Evolutionary conservation across 2,329 filamentous ascomycete species (phyloP).

Genomic region (Mycosphaerella sp.): DNA sequence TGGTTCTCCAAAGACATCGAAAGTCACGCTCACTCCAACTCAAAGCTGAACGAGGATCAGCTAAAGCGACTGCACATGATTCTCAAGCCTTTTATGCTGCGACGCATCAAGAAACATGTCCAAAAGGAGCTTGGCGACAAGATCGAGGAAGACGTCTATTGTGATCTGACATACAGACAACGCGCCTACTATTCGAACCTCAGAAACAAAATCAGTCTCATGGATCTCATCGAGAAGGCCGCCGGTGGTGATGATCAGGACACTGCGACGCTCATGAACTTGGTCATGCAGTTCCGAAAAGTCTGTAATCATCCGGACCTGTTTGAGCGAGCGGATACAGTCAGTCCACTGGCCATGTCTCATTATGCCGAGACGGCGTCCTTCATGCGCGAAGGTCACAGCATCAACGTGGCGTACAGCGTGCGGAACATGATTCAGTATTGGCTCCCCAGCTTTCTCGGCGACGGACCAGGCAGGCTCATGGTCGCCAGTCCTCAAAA

Average conservation of each 20-base stretch:
- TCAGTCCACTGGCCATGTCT: constrained; percentile 75
- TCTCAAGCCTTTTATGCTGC: constrained; percentile 97
- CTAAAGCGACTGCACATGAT: constrained; percentile 98
- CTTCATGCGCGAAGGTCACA: constrained; percentile 80
- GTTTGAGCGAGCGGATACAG: constrained; percentile 89
- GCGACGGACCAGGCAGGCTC: constrained; percentile 70
- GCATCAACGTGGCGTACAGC: constrained; percentile 78
- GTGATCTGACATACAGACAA: constrained; percentile 92
- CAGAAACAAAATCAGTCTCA: constrained; percentile 95
- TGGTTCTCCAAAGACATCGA: constrained; percentile 97
- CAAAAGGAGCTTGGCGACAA: constrained; percentile 99
- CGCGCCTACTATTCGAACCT: constrained; percentile 88
- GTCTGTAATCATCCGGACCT: constrained; percentile 98
- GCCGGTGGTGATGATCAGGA: constrained; percentile 91
- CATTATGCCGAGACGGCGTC: constrained; percentile 92
- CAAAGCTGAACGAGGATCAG: constrained; percentile 98
- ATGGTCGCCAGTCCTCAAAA: constrained; percentile 69
- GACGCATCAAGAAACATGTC: constrained; percentile 99
- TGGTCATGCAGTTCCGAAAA: constrained; percentile 99
- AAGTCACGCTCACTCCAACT: constrained; percentile 96
- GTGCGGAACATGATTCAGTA: constrained; percentile 82
- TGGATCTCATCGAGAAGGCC: constrained; percentile 97
- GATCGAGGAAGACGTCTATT: constrained; percentile 94
- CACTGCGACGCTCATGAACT: constrained; percentile 93
- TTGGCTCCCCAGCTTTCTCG: constrained; percentile 72